phyloP scores from a whole-genome alignment of 345 rosid genomes.

The Euclidium syriacum region DNA sequence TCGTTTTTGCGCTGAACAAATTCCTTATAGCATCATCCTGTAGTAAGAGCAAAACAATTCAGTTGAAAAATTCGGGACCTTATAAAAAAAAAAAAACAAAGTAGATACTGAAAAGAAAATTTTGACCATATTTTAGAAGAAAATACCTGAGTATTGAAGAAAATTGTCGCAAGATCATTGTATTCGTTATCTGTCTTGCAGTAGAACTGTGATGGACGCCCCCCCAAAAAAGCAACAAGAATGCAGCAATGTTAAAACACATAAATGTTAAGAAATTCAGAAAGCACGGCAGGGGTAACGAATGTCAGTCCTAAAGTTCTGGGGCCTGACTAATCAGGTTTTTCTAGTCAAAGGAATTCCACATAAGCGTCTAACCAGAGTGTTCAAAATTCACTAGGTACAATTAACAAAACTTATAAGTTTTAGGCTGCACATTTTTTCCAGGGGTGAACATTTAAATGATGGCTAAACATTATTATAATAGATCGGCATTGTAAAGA shows the following conservation, averaged over 20 bases:
- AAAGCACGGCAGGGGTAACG: not conserved
- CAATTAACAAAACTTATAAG: not conserved
- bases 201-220: slow-evolving; percentile 53
- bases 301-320: not conserved
- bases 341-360: not conserved
- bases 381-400: not conserved
- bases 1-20: slow-evolving; percentile 95
- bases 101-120: not conserved
- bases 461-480: not conserved
- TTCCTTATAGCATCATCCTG: slow-evolving; percentile 99
- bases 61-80: not conserved
- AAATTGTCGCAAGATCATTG: slow-evolving; percentile 96
- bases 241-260: slow-evolving; percentile 1
- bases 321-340: not conserved
- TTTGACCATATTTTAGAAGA: not conserved
- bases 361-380: not conserved
- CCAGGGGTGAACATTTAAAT: not conserved
- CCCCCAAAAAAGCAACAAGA: slow-evolving; percentile 2
- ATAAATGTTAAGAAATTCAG: not conserved
- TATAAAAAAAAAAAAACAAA: not conserved
- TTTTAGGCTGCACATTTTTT: not conserved
- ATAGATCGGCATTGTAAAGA: not conserved
- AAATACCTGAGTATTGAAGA: slow-evolving; percentile 94
- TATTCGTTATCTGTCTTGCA: slow-evolving; percentile 78
- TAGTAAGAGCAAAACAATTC: not conserved